Evolutionary conservation across 345 rosid species (phyloP).

Genomic region (Syzygium aromaticum): DNA sequence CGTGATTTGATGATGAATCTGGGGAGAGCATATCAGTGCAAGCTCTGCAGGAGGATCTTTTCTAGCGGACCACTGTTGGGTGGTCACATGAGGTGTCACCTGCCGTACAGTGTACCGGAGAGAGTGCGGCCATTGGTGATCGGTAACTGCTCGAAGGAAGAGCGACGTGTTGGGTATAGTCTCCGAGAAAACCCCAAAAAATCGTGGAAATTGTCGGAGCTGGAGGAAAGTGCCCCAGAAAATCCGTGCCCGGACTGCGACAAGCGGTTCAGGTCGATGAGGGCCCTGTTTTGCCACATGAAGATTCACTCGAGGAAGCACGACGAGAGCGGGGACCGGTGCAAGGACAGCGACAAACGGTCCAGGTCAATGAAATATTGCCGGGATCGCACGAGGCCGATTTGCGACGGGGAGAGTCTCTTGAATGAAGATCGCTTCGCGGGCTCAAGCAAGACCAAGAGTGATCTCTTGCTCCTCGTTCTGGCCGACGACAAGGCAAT

Average conservation of each 20-base stretch:
- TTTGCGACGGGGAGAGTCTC: neutral
- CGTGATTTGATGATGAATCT: neutral
- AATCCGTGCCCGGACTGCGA: constrained; percentile 18
- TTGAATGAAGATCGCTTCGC: neutral
- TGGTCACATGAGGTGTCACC: constrained; percentile 25
- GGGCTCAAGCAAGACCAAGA: neutral
- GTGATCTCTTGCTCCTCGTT: neutral
- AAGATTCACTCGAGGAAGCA: constrained; percentile 36
- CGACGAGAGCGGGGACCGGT: constrained; percentile 15
- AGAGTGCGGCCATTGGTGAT: neutral
- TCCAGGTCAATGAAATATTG: constrained; percentile 23
- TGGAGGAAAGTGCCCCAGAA: neutral
- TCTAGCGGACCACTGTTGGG: constrained; percentile 17
- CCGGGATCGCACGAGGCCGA: neutral
- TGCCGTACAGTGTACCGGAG: constrained; percentile 1
- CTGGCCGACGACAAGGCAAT: neutral
- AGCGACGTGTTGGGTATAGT: constrained; percentile 15
- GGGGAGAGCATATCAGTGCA: constrained; percentile 10
- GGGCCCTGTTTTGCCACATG: constrained; percentile 41
- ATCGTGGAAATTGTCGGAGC: constrained; percentile 34
- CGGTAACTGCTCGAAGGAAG: constrained; percentile 12
- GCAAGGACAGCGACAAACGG: constrained; percentile 44
- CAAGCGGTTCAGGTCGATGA: constrained; percentile 24
- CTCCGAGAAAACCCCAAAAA: constrained; percentile 65
- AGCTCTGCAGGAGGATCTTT: constrained; percentile 19